phyloP scores from a whole-genome alignment of 345 rosid genomes.

The Viola odorata region DNA sequence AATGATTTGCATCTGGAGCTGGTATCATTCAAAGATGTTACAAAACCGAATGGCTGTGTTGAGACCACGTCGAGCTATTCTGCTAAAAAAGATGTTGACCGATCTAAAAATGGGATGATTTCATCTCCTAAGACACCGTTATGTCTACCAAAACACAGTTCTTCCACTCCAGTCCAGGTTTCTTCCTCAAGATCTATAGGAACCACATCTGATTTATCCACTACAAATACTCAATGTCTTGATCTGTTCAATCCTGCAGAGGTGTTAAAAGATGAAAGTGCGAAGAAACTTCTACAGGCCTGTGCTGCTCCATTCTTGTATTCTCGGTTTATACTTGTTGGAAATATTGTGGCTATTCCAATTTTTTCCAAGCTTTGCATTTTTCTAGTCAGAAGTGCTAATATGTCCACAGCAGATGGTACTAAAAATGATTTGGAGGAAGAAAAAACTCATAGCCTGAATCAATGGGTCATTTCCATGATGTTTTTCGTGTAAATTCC shows the following conservation, averaged over 20 bases:
- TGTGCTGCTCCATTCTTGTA: conserved; percentile 58
- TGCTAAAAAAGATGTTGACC: conserved; percentile 25
- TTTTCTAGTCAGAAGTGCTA: conserved; percentile 41
- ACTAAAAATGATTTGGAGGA: conserved; percentile 19
- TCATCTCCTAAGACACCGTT: conserved; percentile 60
- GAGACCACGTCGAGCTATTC: conserved; percentile 30
- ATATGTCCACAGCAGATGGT: conserved; percentile 13
- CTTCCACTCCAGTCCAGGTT: conserved; percentile 26
- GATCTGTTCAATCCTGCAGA: conserved; percentile 45
- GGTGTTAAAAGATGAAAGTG: conserved; percentile 56
- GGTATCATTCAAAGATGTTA: conserved; percentile 31
- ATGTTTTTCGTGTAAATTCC: conserved; percentile 43
- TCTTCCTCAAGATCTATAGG: conserved; percentile 37
- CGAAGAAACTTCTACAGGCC: conserved; percentile 53
- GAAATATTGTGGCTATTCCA: conserved; percentile 66
- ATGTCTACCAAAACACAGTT: conserved; percentile 31
- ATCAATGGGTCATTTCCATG: conserved; percentile 14
- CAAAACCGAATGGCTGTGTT: conserved; percentile 13
- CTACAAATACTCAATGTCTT: conserved; percentile 14
- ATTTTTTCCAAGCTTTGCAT: conserved; percentile 47
- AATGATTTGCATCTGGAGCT: conserved; percentile 59
- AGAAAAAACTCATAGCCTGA: conserved; percentile 18
- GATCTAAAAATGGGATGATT: conserved; percentile 29
- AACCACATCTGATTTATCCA: conserved; percentile 23
- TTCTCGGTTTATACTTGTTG: conserved; percentile 53